Percentiles rank a stretch among this genome's conserved stretches.
Evolutionary conservation across 768 basidiomycete species (phyloP).

Genomic region (Kwoniella heveanensis): DNA sequence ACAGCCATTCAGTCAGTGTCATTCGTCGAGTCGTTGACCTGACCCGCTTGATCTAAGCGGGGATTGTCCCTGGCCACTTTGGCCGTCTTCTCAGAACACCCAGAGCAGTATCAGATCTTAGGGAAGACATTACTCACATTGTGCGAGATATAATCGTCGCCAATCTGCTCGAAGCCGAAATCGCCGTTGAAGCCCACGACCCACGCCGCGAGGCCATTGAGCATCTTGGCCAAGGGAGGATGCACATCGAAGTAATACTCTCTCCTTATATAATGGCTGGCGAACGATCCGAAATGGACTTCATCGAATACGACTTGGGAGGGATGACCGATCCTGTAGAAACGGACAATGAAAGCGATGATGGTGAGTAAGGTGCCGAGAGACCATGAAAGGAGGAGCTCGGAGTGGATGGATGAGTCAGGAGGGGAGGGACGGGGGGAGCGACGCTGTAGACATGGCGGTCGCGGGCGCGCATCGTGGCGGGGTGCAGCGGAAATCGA

Average conservation of each 20-base stretch:
- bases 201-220: conserved; percentile 93
- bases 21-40: neutral
- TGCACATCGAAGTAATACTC: conserved; percentile 99
- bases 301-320: conserved; percentile 97
- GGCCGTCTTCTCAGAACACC: too few species aligned
- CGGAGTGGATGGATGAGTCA: conserved; percentile 18
- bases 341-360: conserved; percentile 78
- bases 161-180: conserved; percentile 92
- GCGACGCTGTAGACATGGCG: conserved; percentile 18
- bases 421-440: conserved; percentile 20
- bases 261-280: conserved; percentile 84
- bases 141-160: conserved; percentile 81
- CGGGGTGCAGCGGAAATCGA: too few species aligned
- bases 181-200: conserved; percentile 93
- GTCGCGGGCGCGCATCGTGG: too few species aligned
- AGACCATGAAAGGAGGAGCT: conserved; percentile 31
- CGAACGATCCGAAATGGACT: conserved; percentile 98
- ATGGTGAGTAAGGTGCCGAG: conserved; percentile 59
- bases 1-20: neutral
- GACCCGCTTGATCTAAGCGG: neutral
- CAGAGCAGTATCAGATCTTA: neutral
- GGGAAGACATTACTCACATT: conserved; percentile 60
- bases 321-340: conserved; percentile 92
- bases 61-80: too few species aligned
- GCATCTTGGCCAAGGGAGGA: conserved; percentile 92